Conservation (phyloP, 257 asterid genomes). For the Craterostigma plantagineum region DNA sequence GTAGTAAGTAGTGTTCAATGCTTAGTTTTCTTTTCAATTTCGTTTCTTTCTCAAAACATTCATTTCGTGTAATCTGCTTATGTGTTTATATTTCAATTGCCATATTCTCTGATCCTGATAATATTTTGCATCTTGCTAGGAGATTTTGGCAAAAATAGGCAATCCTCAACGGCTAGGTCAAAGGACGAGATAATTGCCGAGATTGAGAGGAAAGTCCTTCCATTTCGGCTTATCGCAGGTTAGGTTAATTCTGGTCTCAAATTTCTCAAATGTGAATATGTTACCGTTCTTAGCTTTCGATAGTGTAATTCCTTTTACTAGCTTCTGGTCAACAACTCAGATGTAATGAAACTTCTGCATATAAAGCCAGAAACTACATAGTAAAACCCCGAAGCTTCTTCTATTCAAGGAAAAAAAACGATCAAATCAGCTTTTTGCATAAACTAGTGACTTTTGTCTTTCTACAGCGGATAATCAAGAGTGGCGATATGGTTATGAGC, state of each 20-base stretch:
- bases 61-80: slow-evolving; percentile 1
- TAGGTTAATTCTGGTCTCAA: too few relatives aligned
- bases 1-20: slow-evolving; percentile 21
- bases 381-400: too few relatives aligned
- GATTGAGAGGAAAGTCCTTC: slow-evolving; percentile 89
- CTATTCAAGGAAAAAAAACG: too few relatives aligned
- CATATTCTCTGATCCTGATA: slow-evolving; percentile 1
- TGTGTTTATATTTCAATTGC: neutral
- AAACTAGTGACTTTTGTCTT: too few relatives aligned
- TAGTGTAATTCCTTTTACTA: too few relatives aligned
- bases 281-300: too few relatives aligned
- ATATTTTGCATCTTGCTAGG: slow-evolving; percentile 11
- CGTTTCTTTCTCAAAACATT: too few relatives aligned
- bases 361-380: too few relatives aligned
- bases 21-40: neutral
- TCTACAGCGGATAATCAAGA: slow-evolving; percentile 31
- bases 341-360: too few relatives aligned
- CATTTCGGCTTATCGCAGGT: slow-evolving; percentile 84
- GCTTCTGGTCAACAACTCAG: too few relatives aligned
- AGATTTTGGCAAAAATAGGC: slow-evolving; percentile 99
- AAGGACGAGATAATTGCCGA: slow-evolving; percentile 88
- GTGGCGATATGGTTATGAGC: slow-evolving; percentile 89
- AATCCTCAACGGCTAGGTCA: slow-evolving; percentile 94
- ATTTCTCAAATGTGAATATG: too few relatives aligned
- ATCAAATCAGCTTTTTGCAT: too few relatives aligned